phyloP scores from a whole-genome alignment of 768 basidiomycete species.

The Trichaptum fuscoviolaceum region DNA sequence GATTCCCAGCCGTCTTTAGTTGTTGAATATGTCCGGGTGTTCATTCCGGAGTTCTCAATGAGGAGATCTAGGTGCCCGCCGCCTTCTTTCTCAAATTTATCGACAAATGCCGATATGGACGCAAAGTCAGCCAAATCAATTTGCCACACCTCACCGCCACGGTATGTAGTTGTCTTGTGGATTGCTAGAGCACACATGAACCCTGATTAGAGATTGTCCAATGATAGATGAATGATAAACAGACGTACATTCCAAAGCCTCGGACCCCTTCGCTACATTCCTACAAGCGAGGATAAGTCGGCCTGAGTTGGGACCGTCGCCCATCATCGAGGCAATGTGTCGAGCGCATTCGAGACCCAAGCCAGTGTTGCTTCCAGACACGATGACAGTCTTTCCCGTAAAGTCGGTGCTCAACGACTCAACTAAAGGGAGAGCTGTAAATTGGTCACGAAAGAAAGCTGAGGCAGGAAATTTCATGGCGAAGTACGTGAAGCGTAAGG shows the following conservation, averaged over 20 bases:
- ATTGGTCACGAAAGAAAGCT: slow-evolving; percentile 11
- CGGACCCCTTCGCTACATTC: slow-evolving; percentile 22
- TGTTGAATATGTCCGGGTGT: slow-evolving; percentile 10
- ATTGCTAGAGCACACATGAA: neutral
- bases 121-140: slow-evolving; percentile 38
- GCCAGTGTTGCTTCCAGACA: slow-evolving; percentile 48
- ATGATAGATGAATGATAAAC: neutral
- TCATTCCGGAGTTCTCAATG: slow-evolving; percentile 38
- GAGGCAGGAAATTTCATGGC: slow-evolving; percentile 3
- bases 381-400: slow-evolving; percentile 41
- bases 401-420: slow-evolving; percentile 28
- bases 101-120: slow-evolving; percentile 35
- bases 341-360: slow-evolving; percentile 43
- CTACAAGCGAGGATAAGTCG: slow-evolving; percentile 32
- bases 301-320: slow-evolving; percentile 22
- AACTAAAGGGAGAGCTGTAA: slow-evolving; percentile 15
- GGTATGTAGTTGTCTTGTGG: slow-evolving; percentile 25
- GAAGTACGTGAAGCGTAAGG: too few relatives aligned
- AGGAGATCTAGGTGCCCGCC: slow-evolving; percentile 34
- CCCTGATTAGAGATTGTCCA: neutral
- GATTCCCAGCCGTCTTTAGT: slow-evolving; percentile 44
- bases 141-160: slow-evolving; percentile 31
- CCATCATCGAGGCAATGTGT: slow-evolving; percentile 37
- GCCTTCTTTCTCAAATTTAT: slow-evolving; percentile 23
- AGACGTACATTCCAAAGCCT: slow-evolving; percentile 2